Base-by-base conservation (phyloP, 306 rosid genomes). In the Acmispon strigosus region DNA sequence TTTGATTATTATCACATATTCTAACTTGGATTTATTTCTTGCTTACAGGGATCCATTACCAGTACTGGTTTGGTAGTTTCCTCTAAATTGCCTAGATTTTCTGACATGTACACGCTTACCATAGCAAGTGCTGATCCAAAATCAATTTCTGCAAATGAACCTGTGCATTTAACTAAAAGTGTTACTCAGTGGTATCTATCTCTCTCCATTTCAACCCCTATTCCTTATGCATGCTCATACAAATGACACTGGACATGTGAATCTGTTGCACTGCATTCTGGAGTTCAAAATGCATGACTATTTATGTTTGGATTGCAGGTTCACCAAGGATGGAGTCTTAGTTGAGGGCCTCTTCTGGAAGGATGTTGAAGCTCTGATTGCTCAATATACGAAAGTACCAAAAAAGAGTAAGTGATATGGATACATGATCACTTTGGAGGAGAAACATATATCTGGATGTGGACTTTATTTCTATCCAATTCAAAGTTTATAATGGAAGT, bases 261-360 rank as follows among this genome's bases (percentile, higher is more conserved):
- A 58, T 69, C 45, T n/a, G 8, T 72, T 36, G 12, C 37, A 10
- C 52, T 69, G 52, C 52, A n/a, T 45, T 61, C 16, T 62, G 57
- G 11, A 32, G 65, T 19, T 52, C 13, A 4, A 62, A 57, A 41
- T 72, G 60, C 74, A 53, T 54, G 15, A 64, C 39, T 70, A 15
- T 51, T 70, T 70, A 18, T 34, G 44, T 9, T 70, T 66, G 41
- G 58, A 20, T 75, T 76, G 66, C 87, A 87, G 92, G 92, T 87
- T 87, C 84, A 85, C 85, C 14, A 81, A 85, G 72, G 92, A 87
- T 10, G 89, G 92, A 60, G 37, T 72, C 73, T 68, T 87, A 73
- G 92, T 81, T 34, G 88, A 87, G 73, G 89, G 86, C 67, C 81
- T 85, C 20, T 72, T 85, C 78, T 83, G 86, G 89, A 87, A 83